A percentile compares a stretch with the other conserved stretches of the same genome.
These are phyloP conservation scores for Globisporangium barbulae DNA, from an alignment of 352 stramenopile genomes.

Conservation along the genomic window DNA sequence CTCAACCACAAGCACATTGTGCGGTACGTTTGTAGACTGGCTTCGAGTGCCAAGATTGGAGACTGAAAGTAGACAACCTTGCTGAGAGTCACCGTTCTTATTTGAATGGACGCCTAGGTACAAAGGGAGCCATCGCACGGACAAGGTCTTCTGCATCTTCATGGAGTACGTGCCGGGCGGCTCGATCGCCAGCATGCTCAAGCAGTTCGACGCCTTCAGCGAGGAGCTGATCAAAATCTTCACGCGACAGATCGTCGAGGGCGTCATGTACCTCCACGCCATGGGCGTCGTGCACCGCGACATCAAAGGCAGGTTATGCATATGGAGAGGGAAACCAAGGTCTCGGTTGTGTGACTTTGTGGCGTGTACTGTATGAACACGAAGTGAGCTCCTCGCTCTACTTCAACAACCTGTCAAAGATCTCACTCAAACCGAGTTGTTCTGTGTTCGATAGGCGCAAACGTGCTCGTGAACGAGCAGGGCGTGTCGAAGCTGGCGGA, in stretches of 20 bases:
- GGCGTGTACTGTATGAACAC: background rate
- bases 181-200: conserved; percentile 90
- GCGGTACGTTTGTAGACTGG: conserved; percentile 49
- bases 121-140: conserved; percentile 79
- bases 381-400: background rate
- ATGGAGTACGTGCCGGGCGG: conserved; percentile 95
- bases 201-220: conserved; percentile 92
- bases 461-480: conserved; percentile 88
- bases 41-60: background rate
- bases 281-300: conserved; percentile 93
- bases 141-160: conserved; percentile 92
- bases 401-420: background rate
- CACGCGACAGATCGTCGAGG: conserved; percentile 88
- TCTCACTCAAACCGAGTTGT: background rate
- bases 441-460: conserved; percentile 42
- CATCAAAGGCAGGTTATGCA: conserved; percentile 75
- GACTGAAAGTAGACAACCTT: background rate
- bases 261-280: conserved; percentile 90
- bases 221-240: conserved; percentile 90
- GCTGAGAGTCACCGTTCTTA: background rate
- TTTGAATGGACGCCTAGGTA: conserved; percentile 29
- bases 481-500: conserved; percentile 87
- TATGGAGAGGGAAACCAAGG: background rate
- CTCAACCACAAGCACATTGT: conserved; percentile 96
- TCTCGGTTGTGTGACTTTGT: background rate